Evolutionary conservation across 2,329 filamentous ascomycete genomes (phyloP).

Genomic region (Fusarium duplospermum): DNA sequence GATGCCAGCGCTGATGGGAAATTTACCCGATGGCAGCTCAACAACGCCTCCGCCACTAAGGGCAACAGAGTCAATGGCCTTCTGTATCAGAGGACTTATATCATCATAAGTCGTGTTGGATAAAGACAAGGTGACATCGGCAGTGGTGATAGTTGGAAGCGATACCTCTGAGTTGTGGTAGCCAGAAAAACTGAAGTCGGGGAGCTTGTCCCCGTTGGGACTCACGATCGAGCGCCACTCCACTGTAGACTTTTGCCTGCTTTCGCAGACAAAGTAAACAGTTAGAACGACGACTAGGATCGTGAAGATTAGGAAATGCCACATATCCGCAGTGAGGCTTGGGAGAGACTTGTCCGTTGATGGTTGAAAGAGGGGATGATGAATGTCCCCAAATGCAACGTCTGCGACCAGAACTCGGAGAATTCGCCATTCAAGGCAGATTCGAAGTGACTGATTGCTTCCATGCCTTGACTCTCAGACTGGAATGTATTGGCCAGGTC

Average conservation of each 20-base stretch:
- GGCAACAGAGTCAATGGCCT: slow-evolving; percentile 24
- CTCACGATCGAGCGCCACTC: slow-evolving; percentile 27
- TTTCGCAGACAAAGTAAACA: slow-evolving; percentile 16
- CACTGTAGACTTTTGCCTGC: background rate
- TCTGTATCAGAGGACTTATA: slow-evolving; percentile 19
- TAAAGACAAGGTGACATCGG: background rate
- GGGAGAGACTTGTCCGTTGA: background rate
- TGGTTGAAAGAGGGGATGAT: background rate
- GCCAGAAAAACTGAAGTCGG: slow-evolving; percentile 38
- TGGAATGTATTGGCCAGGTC: background rate
- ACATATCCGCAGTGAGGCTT: background rate
- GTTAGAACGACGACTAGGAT: slow-evolving; percentile 1
- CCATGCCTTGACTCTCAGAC: background rate
- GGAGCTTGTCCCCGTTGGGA: slow-evolving; percentile 23
- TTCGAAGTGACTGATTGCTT: background rate
- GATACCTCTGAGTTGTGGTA: slow-evolving; percentile 32
- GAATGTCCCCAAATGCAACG: background rate
- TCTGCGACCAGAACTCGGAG: background rate
- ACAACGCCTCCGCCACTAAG: slow-evolving; percentile 27
- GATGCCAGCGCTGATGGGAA: slow-evolving; percentile 21
- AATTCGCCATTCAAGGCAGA: background rate
- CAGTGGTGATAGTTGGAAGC: background rate
- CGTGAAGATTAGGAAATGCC: slow-evolving; percentile 3
- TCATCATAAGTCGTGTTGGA: slow-evolving; percentile 2
- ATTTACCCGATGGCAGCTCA: slow-evolving; percentile 14